phyloP scores from a whole-genome alignment of 371 early-diverging fungal genomes.

The Mortierella sp. region DNA sequence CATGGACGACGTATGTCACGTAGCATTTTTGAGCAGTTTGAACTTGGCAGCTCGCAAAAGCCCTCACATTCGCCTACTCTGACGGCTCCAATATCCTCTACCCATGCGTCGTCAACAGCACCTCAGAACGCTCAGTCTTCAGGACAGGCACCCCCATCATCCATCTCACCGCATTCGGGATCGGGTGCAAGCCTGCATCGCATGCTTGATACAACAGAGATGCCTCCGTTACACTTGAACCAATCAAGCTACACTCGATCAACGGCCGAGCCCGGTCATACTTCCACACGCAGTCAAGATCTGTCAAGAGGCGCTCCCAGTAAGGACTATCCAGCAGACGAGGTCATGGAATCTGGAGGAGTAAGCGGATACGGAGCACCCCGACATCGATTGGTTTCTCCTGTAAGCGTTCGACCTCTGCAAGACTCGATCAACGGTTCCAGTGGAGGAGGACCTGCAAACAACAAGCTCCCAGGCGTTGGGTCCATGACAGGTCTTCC shows the following conservation, averaged over 20 bases:
- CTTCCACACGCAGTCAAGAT: slow-evolving; percentile 21
- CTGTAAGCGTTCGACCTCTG: slow-evolving; percentile 24
- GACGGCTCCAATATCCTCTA: neutral
- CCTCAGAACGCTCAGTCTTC: neutral
- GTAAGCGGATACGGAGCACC: slow-evolving; percentile 24
- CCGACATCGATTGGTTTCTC: slow-evolving; percentile 35
- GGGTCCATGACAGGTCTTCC: slow-evolving; percentile 25
- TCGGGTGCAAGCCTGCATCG: slow-evolving; percentile 1
- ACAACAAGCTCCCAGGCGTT: slow-evolving; percentile 34
- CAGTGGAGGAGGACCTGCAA: slow-evolving; percentile 1
- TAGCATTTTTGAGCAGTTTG: slow-evolving; percentile 31
- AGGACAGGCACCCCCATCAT: neutral
- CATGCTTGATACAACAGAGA: slow-evolving; percentile 7
- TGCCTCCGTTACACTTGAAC: neutral
- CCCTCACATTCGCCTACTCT: neutral
- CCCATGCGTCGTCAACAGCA: slow-evolving; percentile 1
- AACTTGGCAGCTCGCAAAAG: neutral
- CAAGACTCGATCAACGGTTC: slow-evolving; percentile 23
- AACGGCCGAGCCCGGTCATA: neutral
- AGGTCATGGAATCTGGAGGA: slow-evolving; percentile 52
- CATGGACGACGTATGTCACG: slow-evolving; percentile 11
- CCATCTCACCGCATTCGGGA: slow-evolving; percentile 7
- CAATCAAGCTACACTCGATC: slow-evolving; percentile 5
- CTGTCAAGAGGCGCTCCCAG: neutral
- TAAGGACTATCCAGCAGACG: slow-evolving; percentile 41